phyloP scores from a whole-genome alignment of 345 rosid genomes.

The Salix viminalis region DNA sequence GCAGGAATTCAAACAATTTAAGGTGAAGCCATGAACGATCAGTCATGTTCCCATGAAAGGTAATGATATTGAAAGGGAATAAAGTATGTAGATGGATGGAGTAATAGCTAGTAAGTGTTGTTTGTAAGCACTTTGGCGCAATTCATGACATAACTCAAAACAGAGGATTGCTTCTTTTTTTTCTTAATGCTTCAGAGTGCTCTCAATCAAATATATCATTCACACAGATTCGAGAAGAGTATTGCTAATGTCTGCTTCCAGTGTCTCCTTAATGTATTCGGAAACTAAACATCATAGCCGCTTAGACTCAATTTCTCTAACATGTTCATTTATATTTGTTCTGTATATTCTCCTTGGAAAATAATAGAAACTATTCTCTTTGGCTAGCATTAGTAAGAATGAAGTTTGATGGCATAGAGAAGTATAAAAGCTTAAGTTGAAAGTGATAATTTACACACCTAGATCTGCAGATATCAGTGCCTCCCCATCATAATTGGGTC shows the following conservation, averaged over 20 bases:
- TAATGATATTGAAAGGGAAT: too few relatives aligned
- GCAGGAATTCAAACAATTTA: neutral
- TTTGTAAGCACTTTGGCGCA: too few relatives aligned
- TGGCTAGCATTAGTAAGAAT: neutral
- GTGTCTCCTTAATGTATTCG: neutral
- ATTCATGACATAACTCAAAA: too few relatives aligned
- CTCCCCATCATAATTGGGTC: constrained; percentile 89
- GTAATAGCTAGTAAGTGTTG: too few relatives aligned
- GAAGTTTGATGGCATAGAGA: neutral
- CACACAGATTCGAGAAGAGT: neutral
- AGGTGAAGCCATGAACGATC: too few relatives aligned
- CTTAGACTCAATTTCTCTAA: neutral
- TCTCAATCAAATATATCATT: too few relatives aligned
- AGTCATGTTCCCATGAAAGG: too few relatives aligned
- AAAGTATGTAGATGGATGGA: too few relatives aligned
- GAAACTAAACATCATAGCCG: neutral
- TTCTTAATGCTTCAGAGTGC: too few relatives aligned
- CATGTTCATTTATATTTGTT: neutral
- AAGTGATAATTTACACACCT: constrained; percentile 36
- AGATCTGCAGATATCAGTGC: constrained; percentile 82
- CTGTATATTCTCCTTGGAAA: neutral
- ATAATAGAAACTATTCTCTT: neutral
- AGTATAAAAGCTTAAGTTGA: neutral
- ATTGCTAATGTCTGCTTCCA: neutral
- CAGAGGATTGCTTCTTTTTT: too few relatives aligned